A percentile compares a stretch with the other conserved stretches of the same genome.
phyloP scores from a whole-genome alignment of 768 basidiomycete genomes.

The Leccinum arenicola region DNA sequence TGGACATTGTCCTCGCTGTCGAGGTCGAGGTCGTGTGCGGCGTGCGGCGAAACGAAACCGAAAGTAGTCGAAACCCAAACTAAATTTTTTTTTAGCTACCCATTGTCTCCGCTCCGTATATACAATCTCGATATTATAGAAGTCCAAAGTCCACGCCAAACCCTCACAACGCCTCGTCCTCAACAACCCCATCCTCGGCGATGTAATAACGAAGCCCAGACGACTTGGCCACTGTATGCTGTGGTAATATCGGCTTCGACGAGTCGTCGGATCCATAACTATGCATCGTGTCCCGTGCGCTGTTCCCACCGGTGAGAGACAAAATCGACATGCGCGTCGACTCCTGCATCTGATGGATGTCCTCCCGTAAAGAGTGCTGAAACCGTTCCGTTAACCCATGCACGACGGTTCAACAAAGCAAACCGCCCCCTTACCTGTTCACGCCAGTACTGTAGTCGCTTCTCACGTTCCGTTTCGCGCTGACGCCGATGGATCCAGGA shows the following conservation, averaged over 20 bases:
- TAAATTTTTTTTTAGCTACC: no score
- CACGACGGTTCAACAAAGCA: not conserved
- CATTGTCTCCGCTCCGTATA: not conserved
- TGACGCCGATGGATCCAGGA: conserved; percentile 71
- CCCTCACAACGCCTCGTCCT: not conserved
- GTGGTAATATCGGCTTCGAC: conserved; percentile 51
- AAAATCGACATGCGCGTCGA: conserved; percentile 66
- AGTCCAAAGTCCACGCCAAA: no score
- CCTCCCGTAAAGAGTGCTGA: conserved; percentile 77
- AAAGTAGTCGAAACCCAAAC: not conserved
- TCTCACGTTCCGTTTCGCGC: conserved; percentile 71
- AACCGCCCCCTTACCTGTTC: conserved; percentile 58
- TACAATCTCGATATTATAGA: no score
- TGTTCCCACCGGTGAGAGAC: conserved; percentile 43
- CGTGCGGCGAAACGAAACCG: not conserved
- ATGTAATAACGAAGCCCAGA: conserved; percentile 55
- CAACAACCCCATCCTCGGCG: conserved; percentile 24
- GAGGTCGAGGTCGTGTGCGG: conserved; percentile 11
- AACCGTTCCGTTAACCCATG: not conserved
- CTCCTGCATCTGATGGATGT: conserved; percentile 76
- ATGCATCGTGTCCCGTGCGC: conserved; percentile 49
- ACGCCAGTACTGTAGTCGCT: conserved; percentile 85
- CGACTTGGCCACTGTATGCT: conserved; percentile 37
- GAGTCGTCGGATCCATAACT: conserved; percentile 55
- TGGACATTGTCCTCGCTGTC: conserved; percentile 17